Conservation (phyloP, 1,284 basidiomycete species). For the Limonomyces culmigenus region DNA sequence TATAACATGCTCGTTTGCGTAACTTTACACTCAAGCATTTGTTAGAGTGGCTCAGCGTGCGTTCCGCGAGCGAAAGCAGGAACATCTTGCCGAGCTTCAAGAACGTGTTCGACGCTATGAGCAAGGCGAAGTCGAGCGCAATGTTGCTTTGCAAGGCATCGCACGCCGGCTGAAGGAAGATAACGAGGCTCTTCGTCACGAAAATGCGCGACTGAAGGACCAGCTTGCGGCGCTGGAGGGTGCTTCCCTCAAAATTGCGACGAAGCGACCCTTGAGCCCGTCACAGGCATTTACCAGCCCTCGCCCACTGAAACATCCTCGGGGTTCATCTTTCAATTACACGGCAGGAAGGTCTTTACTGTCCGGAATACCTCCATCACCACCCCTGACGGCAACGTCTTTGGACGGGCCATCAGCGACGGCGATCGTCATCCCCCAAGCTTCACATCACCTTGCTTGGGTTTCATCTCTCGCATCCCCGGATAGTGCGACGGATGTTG, state of each 20-base stretch:
- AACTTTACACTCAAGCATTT: neutral
- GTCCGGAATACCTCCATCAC: neutral
- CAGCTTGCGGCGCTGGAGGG: conserved; percentile 36
- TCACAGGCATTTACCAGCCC: neutral
- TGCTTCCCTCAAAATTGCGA: conserved; percentile 14
- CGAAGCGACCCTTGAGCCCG: neutral
- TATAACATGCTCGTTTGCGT: conserved; percentile 20
- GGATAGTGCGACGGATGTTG: conserved; percentile 8
- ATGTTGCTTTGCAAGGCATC: conserved; percentile 71
- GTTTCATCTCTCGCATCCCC: conserved; percentile 9
- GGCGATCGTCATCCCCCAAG: neutral
- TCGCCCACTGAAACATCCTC: conserved; percentile 2
- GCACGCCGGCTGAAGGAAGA: conserved; percentile 82
- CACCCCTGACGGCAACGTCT: neutral
- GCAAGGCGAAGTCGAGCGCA: conserved; percentile 80
- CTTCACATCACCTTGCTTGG: neutral
- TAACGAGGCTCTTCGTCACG: conserved; percentile 53
- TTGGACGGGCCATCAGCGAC: neutral
- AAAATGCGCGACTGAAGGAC: conserved; percentile 45
- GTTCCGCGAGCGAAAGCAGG: conserved; percentile 81
- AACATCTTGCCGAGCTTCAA: conserved; percentile 80
- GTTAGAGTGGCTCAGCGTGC: conserved; percentile 78
- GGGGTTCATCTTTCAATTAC: neutral
- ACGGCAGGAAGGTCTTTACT: neutral
- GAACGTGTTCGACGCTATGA: conserved; percentile 77